Evolutionary conservation across 2,329 filamentous ascomycete genomes (phyloP), one percentile per base, ranked within the genome.

Genomic region (Xylariaceae sp.): DNA sequence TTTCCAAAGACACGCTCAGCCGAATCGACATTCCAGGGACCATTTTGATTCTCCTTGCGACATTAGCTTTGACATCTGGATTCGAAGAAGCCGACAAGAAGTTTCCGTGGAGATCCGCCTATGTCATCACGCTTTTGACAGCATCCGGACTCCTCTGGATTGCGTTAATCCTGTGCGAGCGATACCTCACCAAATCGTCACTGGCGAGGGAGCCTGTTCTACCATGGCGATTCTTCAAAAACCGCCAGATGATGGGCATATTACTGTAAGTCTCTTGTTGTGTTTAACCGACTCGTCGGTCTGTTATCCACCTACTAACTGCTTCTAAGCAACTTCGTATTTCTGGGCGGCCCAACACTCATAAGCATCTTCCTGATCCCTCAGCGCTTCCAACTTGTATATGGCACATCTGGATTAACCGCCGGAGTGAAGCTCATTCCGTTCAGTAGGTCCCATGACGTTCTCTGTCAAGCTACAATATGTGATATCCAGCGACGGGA

Each of bases 31-130:
- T 61, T 36, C 54, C 50, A 0, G 60, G 60, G 1, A 55, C 56
- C 7, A 19, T 57, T n/a, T 52, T 63, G 2, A 39, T 59, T 5
- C 45, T 63, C 0, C 48, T 55, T 7, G 60, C 60, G 1, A 56
- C 53, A 1, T 16, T 61, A 6, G 18, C 53, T 2, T 31, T 63
- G 6, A 53, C 53, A 3, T 49, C 59, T 1, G 56, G n/a, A 6
- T 61, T 63, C 17, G 51, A 63, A 43, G 60, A 63, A 33, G 60
- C 59, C 1, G 60, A 50, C 31, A 31, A 45, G 14, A 17, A 12
- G 7, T 63, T 63, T 17, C 52, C 56, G 5, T 63, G 60, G 60
- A 56, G 31, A 1, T 63, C 60, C 12, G 53, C 57, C 2, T 63
- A 61, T 38, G 59, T 63, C 5, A 63, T 63, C 18, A 53, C 54